Base-by-base conservation (phyloP, 176 grass and related monocot genomes). In the Aegilops sharonensis region DNA sequence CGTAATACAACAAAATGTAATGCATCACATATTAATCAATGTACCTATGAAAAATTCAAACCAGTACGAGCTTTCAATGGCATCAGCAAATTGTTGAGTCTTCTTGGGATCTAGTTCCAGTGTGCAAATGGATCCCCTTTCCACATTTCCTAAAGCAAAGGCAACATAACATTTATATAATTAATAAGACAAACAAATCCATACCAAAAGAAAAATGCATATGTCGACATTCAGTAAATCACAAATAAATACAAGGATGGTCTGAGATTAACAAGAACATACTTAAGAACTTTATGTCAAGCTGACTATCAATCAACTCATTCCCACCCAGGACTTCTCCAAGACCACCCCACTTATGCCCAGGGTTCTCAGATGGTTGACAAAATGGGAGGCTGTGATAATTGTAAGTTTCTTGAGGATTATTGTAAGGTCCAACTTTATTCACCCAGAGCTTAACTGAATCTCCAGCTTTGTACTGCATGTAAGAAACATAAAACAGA, bases 401-500 rank as follows among this genome's bases (percentile, higher is more conserved):
- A 64, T 98, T 98, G 88, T 98, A 98, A 18, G 96, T 98, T 83
- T 98, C 96, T 81, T 98, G 96, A 67, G 96, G 96, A 85, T 98
- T 98, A 86, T 98, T 98, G 79, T 98, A 98, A 30, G 96, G 96
- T 15, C 96, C 96, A 60, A 98, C 96, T 86, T 98, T 98, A 78
- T 98, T 98, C 85, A 98, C 96, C 96, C 96, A 98, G 12, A 98
- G 96, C 54, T 86, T 95, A 68, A 98, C 90, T 76, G 84, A 72
- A 45, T 98, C 93, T 80, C 86, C 90, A 70, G 78, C 25, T 91
- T 92, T 88, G 79, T 94, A 98, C 96, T 98, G 93, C 86, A 91
- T 24, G 45, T 14, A 80, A 87, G 43, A 74, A 87, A 73, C 27
- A 87, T 66, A 45, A 80, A 83, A 7, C 61, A 68, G 68, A 43